A percentile compares a stretch with the other conserved stretches of the same genome.
Conservation (phyloP, 257 asterid species). For the Salvia miltiorrhiza region DNA sequence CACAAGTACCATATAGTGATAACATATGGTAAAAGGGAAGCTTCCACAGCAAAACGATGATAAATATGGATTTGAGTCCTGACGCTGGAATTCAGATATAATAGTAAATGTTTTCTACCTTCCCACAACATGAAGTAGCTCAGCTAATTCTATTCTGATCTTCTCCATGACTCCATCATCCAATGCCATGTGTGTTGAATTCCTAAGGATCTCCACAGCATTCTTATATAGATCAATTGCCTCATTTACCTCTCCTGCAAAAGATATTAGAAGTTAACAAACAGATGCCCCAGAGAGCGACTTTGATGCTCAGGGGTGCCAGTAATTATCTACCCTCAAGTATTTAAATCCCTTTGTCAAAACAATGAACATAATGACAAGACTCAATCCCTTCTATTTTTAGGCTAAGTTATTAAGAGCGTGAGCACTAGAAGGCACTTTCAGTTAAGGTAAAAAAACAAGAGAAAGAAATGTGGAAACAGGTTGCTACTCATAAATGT, state of each 20-base stretch:
- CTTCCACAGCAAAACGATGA: not conserved
- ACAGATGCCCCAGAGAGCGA: not conserved
- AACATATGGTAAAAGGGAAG: not conserved
- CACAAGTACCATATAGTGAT: not conserved
- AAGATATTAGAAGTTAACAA: not conserved
- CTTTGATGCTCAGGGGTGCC: constrained; percentile 16
- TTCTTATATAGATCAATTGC: constrained; percentile 73
- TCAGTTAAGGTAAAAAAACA: not conserved
- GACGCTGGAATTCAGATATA: not conserved
- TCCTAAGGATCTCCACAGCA: constrained; percentile 47
- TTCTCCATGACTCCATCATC: constrained; percentile 62
- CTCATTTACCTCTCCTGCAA: constrained; percentile 60
- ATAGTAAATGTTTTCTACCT: constrained; percentile 43
- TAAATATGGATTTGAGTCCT: not conserved
- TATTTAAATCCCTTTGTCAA: not conserved
- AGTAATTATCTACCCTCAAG: not conserved
- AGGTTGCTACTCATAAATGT: not conserved
- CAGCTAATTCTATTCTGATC: constrained; percentile 86
- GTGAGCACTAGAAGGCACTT: not conserved
- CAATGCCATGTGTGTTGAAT: constrained; percentile 46
- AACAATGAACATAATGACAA: not conserved
- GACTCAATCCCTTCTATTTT: not conserved
- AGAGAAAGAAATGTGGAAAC: not conserved
- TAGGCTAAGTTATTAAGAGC: constrained; percentile 9
- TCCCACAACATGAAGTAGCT: constrained; percentile 79